Conservation (phyloP, 495 filamentous ascomycete species). For the Pyronema omphalodes region DNA sequence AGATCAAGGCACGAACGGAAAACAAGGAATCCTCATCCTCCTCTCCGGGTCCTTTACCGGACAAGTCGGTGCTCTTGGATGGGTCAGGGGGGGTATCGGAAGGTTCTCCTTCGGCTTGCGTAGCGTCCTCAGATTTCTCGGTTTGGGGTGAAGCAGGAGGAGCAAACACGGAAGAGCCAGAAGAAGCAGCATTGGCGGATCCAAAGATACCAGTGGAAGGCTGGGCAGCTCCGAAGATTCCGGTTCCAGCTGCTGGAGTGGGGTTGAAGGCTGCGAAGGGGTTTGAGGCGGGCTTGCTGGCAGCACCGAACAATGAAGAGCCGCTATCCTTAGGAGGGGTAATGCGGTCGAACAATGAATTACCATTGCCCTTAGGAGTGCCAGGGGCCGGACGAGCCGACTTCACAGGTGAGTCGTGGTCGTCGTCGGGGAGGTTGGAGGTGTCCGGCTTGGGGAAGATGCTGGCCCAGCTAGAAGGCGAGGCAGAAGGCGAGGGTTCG, state of each 20-base stretch:
- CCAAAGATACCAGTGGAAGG: background rate
- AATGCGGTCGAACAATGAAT: conserved; percentile 10
- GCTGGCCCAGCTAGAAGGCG: conserved; percentile 11
- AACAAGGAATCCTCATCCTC: conserved; percentile 19
- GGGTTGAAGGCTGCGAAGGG: background rate
- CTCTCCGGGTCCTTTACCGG: conserved; percentile 15
- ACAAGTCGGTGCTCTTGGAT: conserved; percentile 7
- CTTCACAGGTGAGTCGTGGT: background rate
- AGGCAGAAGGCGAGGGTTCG: background rate
- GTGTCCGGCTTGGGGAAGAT: conserved; percentile 10
- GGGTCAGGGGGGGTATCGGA: conserved; percentile 1
- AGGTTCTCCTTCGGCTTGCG: background rate
- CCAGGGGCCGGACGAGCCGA: background rate
- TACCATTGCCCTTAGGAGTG: too few species aligned
- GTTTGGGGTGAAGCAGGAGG: background rate
- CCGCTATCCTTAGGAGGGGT: conserved; percentile 9
- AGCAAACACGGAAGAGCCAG: background rate
- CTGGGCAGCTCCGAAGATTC: too few species aligned
- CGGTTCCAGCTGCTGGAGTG: background rate
- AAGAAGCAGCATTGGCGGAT: background rate
- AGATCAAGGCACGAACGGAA: conserved; percentile 15
- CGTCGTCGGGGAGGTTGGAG: conserved; percentile 11
- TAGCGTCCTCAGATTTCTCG: background rate
- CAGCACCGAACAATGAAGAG: background rate
- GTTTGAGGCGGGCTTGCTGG: background rate